Evolutionary conservation across 1,139 yeast species (phyloP), one percentile per base, ranked within the genome.

Genomic region (Wickerhamomyces sp.): DNA sequence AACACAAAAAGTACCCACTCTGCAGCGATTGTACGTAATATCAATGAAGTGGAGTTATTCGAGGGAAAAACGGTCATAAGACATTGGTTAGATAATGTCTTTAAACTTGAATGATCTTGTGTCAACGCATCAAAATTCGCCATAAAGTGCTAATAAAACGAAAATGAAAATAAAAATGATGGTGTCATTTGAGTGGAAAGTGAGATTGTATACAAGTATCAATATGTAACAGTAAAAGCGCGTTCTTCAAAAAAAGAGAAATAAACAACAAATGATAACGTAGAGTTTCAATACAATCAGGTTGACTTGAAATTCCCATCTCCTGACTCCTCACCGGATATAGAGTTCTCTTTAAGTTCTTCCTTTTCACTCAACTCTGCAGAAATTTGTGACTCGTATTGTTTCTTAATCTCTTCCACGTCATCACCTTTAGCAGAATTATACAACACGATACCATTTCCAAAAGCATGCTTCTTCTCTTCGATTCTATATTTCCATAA

Each of bases 1-100:
- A 62, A 70, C 23, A 78, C 91, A 4, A 68, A 68, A 34, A 72
- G 78, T 32, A 71, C 93, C 0, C 95, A 86, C 52, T 87, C 95
- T 2, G 94, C 91, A 2, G 80, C 86, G 2, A 82, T 86, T 39
- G 84, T 79, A 26, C 68, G 94, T 37, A 68, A 70, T 16, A 57
- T 64, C 16, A 76, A 71, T 41, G 73, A 62, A 23, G 12, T 18
- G 3, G 40, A 37, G 6, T 31, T 50, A 1, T 41, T 16, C 24
- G 94, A 86, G 55, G 95, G 95, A 1, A 72, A 76, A 49, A 54
- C 66, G 1, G 84, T 82, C 4, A 72, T 86, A 15, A 58, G 59
- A 27, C 95, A 86, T 55, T 80, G 84, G 68, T 61, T 80, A 12
- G 61, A 68, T 21, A 54, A 61, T n/a, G 61, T 55, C 5, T 60